Evolutionary conservation across 2,329 filamentous ascomycete genomes (phyloP).

Genomic region (Colletotrichum sidae): DNA sequence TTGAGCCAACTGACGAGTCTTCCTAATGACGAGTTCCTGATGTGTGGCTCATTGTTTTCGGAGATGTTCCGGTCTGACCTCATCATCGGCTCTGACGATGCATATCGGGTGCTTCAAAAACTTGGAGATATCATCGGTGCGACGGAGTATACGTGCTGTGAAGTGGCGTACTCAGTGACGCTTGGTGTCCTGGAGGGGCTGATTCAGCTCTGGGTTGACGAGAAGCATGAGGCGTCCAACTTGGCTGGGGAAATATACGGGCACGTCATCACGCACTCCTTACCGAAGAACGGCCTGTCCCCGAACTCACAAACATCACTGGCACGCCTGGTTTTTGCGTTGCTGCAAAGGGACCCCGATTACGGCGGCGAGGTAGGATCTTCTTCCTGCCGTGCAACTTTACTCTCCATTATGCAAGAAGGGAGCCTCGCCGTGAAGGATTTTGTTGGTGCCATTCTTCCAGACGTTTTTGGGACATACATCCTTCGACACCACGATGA

Average conservation of each 20-base stretch:
- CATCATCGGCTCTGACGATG: slow-evolving; percentile 58
- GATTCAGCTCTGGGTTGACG: slow-evolving; percentile 71
- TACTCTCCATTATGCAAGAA: slow-evolving; percentile 78
- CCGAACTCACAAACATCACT: slow-evolving; percentile 75
- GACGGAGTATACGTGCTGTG: slow-evolving; percentile 77
- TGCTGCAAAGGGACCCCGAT: slow-evolving; percentile 74
- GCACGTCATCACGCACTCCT: slow-evolving; percentile 76
- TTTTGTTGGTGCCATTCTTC: slow-evolving; percentile 75
- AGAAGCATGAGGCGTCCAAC: slow-evolving; percentile 69
- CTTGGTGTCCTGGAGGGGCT: slow-evolving; percentile 76
- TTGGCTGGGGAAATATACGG: slow-evolving; percentile 81
- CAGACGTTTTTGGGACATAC: slow-evolving; percentile 82
- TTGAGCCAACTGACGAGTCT: slow-evolving; percentile 62
- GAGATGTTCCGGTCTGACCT: slow-evolving; percentile 68
- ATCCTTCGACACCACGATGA: slow-evolving; percentile 86
- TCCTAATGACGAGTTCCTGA: slow-evolving; percentile 64
- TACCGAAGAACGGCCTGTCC: slow-evolving; percentile 78
- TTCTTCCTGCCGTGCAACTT: slow-evolving; percentile 72
- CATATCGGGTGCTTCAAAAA: slow-evolving; percentile 60
- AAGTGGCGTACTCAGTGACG: slow-evolving; percentile 76
- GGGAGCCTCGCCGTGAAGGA: slow-evolving; percentile 81
- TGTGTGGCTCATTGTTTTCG: slow-evolving; percentile 60
- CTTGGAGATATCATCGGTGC: slow-evolving; percentile 64
- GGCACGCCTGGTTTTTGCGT: slow-evolving; percentile 74
- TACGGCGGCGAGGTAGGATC: slow-evolving; percentile 72